Percentiles rank a stretch among this genome's conserved stretches.
Evolutionary conservation across 768 basidiomycete genomes (phyloP).

Genomic region (Krasilnikovozyma curviuscula): DNA sequence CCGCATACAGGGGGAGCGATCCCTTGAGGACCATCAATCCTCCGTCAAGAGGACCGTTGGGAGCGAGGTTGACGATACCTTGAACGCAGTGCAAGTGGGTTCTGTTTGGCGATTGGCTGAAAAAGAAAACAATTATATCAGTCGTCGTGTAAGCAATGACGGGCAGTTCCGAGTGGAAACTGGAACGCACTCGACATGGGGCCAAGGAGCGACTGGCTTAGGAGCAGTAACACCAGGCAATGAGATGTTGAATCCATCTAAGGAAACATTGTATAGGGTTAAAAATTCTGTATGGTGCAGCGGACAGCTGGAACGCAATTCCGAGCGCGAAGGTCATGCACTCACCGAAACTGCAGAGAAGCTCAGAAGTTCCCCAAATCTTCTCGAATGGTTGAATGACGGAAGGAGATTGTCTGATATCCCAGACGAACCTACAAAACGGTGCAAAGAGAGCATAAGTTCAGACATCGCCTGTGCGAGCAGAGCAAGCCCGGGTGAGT

Average conservation of each 20-base stretch:
- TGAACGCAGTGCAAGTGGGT: conserved; percentile 7
- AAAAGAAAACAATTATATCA: neutral
- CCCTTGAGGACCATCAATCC: conserved; percentile 28
- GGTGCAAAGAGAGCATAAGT: too few relatives aligned
- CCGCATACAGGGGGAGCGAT: too few relatives aligned
- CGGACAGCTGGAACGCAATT: too few relatives aligned
- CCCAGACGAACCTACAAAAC: conserved; percentile 15
- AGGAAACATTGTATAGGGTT: too few relatives aligned
- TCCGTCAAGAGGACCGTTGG: conserved; percentile 27
- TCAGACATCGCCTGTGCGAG: conserved; percentile 15
- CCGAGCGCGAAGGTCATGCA: too few relatives aligned
- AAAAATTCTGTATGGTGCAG: too few relatives aligned
- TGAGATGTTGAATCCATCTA: conserved; percentile 6
- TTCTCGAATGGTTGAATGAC: conserved; percentile 18
- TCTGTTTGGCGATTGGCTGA: neutral
- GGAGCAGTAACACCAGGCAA: neutral
- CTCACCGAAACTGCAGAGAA: conserved; percentile 17
- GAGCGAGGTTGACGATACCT: conserved; percentile 17
- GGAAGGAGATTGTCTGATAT: conserved; percentile 16
- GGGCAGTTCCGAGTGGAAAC: too few relatives aligned
- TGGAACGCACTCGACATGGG: too few relatives aligned
- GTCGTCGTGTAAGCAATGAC: too few relatives aligned
- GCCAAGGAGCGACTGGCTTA: neutral
- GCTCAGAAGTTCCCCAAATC: conserved; percentile 20
- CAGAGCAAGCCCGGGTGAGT: too few relatives aligned